A percentile compares a stretch with the other conserved stretches of the same genome.
Conservation (phyloP, 768 basidiomycete species). For the Russula ochroleuca region DNA sequence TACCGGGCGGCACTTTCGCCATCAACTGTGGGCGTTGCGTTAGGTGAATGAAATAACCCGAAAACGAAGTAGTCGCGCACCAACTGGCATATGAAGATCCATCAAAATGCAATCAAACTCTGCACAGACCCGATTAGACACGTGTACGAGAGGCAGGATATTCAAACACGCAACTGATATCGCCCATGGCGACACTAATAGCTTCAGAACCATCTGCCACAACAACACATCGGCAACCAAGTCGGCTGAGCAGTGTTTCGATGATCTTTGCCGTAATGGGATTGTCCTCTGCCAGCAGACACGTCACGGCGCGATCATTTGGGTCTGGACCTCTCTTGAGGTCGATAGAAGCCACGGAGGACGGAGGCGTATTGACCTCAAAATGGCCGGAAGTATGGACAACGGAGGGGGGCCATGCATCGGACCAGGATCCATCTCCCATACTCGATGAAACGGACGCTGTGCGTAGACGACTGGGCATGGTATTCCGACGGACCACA, state of each 20-base stretch:
- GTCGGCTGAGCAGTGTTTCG: slow-evolving; percentile 86
- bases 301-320: slow-evolving; percentile 87
- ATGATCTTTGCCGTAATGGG: slow-evolving; percentile 98
- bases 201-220: slow-evolving; percentile 97
- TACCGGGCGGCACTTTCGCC: slow-evolving; percentile 96
- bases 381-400: slow-evolving; percentile 52
- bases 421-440: slow-evolving; percentile 75
- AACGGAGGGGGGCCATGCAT: slow-evolving; percentile 60
- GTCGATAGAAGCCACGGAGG: slow-evolving; percentile 83
- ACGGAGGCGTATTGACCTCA: slow-evolving; percentile 65
- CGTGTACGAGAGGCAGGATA: slow-evolving; percentile 28
- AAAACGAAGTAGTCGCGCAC: slow-evolving; percentile 46
- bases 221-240: slow-evolving; percentile 93
- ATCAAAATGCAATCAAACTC: slow-evolving; percentile 96
- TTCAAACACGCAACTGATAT: slow-evolving; percentile 62
- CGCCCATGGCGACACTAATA: slow-evolving; percentile 94
- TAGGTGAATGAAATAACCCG: background rate
- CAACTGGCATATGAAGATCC: slow-evolving; percentile 92
- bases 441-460: slow-evolving; percentile 75
- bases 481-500: slow-evolving; percentile 65
- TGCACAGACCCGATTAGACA: slow-evolving; percentile 33
- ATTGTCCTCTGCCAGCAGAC: slow-evolving; percentile 93
- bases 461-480: slow-evolving; percentile 83
- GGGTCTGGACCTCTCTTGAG: slow-evolving; percentile 71
- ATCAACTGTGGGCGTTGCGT: slow-evolving; percentile 54